phyloP scores from a whole-genome alignment of 2,329 filamentous ascomycete genomes.

The Diaporthe citri region DNA sequence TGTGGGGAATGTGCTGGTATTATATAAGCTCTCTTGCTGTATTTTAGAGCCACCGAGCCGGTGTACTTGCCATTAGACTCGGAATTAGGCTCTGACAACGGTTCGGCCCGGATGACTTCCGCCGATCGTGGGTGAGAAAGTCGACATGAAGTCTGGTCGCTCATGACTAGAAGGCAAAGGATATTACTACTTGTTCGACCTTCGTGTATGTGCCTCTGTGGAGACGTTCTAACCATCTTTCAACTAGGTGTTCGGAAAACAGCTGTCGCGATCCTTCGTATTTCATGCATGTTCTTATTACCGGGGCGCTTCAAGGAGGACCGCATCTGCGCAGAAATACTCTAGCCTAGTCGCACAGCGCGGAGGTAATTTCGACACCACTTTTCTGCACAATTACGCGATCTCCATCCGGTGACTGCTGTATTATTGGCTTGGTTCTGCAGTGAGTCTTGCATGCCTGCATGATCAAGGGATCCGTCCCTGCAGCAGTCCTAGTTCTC shows the following conservation, averaged over 20 bases:
- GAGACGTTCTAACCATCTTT: background rate
- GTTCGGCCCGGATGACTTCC: background rate
- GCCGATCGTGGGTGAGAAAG: background rate
- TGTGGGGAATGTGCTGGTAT: background rate
- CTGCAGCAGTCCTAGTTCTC: background rate
- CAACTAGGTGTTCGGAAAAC: background rate
- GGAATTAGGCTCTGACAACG: background rate
- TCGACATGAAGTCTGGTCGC: background rate
- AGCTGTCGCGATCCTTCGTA: background rate
- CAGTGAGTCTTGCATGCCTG: background rate
- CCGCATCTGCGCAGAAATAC: background rate
- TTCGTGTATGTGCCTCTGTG: conserved; percentile 3
- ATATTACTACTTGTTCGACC: background rate
- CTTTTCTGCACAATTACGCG: background rate
- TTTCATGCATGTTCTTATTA: conserved; percentile 4
- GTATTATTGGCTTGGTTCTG: background rate
- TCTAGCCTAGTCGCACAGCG: background rate
- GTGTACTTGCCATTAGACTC: background rate
- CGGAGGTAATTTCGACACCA: background rate
- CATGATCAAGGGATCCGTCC: background rate
- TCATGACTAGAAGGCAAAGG: background rate
- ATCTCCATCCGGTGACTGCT: background rate
- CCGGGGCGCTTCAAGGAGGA: background rate
- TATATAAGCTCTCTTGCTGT: background rate
- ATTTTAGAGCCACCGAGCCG: background rate